A percentile compares a stretch with the other conserved stretches of the same genome.
These are phyloP conservation scores for Fusarium sp. DNA, from an alignment of 2,329 filamentous ascomycete genomes.

Conservation along the genomic window DNA sequence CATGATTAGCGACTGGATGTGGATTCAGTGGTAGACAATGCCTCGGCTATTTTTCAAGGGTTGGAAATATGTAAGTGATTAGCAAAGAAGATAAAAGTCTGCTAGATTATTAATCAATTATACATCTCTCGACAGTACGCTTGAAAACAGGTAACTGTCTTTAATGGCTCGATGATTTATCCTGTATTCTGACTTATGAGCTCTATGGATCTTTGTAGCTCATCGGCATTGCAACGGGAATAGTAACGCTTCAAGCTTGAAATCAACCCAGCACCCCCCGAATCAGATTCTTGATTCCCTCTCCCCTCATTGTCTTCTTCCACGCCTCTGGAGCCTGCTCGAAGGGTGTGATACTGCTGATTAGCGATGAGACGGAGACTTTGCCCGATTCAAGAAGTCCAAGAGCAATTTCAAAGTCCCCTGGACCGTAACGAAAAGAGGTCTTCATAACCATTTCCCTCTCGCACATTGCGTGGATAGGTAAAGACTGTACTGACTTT, in stretches of 20 bases:
- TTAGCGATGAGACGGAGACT: slow-evolving; percentile 83
- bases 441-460: slow-evolving; percentile 90
- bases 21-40: background rate
- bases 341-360: slow-evolving; percentile 82
- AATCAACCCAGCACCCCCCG: slow-evolving; percentile 24
- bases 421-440: slow-evolving; percentile 87
- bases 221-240: slow-evolving; percentile 3
- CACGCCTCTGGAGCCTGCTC: slow-evolving; percentile 77
- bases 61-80: background rate
- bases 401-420: slow-evolving; percentile 88
- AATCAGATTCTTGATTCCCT: slow-evolving; percentile 78
- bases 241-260: background rate
- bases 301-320: slow-evolving; percentile 84
- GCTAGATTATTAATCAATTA: too few relatives aligned
- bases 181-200: too few relatives aligned
- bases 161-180: too few relatives aligned
- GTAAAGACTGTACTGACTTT: slow-evolving; percentile 32
- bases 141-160: too few relatives aligned
- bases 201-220: background rate
- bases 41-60: too few relatives aligned
- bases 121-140: too few relatives aligned
- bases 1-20: slow-evolving; percentile 7
- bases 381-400: slow-evolving; percentile 78
- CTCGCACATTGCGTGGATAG: slow-evolving; percentile 84
- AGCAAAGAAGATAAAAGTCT: too few relatives aligned